Conservation (phyloP, 352 stramenopile genomes). For the Phytopythium montanum region DNA sequence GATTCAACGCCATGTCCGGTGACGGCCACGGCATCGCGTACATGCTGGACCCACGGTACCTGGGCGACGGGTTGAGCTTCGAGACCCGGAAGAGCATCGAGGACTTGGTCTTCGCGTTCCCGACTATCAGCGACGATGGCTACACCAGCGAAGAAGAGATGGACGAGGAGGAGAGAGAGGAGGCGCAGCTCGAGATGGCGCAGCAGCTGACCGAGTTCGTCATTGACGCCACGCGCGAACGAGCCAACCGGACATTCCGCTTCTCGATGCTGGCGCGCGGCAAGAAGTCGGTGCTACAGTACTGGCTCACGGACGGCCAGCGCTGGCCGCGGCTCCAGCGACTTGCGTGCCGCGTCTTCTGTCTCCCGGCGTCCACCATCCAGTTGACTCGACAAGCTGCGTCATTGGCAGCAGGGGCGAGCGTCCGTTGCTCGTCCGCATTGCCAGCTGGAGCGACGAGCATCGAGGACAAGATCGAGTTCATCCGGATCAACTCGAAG, state of each 20-base stretch:
- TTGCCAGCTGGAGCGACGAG: neutral
- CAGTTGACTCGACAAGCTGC: neutral
- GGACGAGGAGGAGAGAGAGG: neutral
- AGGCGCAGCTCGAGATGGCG: constrained; percentile 17
- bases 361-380: constrained; percentile 16
- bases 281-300: constrained; percentile 31
- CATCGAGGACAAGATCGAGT: constrained; percentile 12
- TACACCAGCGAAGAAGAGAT: neutral
- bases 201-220: constrained; percentile 32
- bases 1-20: constrained; percentile 36
- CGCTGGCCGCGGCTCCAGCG: constrained; percentile 26
- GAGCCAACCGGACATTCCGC: constrained; percentile 15
- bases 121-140: constrained; percentile 1
- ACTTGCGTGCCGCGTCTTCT: constrained; percentile 23
- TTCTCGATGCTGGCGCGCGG: constrained; percentile 22
- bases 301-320: constrained; percentile 27
- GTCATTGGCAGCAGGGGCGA: neutral
- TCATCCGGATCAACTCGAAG: constrained; percentile 13
- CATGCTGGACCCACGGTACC: constrained; percentile 26
- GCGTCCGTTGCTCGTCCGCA: neutral
- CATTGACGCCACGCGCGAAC: constrained; percentile 21
- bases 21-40: constrained; percentile 39
- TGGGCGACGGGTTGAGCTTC: constrained; percentile 10
- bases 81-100: constrained; percentile 32
- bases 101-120: constrained; percentile 24